A percentile compares a stretch with the other conserved stretches of the same genome.
These are phyloP conservation scores for Heliamphora pulchella DNA, from an alignment of 179 eudicot species.

Conservation along the genomic window DNA sequence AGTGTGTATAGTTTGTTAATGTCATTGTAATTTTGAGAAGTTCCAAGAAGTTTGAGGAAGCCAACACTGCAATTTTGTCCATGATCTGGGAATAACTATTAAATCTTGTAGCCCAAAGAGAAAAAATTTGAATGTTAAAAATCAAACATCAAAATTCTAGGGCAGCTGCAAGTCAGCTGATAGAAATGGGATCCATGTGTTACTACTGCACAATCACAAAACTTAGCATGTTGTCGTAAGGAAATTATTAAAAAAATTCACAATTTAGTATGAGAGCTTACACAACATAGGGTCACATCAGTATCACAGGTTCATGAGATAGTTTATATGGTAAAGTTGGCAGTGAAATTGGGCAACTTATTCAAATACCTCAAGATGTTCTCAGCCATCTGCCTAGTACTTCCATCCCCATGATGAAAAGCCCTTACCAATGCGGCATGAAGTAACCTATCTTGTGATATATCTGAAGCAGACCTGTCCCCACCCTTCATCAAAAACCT, in stretches of 20 bases:
- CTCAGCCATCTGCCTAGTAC: slow-evolving; percentile 74
- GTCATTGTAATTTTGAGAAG: neutral
- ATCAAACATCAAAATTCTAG: neutral
- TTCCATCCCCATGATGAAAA: slow-evolving; percentile 72
- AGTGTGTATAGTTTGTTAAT: neutral
- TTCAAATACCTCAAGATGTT: slow-evolving; percentile 62
- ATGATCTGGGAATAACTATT: neutral
- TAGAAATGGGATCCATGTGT: neutral
- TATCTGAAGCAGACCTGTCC: slow-evolving; percentile 33
- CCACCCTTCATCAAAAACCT: slow-evolving; percentile 55
- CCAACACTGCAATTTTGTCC: neutral
- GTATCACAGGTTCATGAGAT: neutral
- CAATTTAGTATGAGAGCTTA: neutral
- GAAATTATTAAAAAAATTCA: neutral
- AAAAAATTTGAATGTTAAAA: neutral
- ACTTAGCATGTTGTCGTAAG: neutral
- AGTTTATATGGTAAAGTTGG: slow-evolving; percentile 17
- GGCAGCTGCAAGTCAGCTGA: neutral
- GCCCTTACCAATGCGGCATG: slow-evolving; percentile 56
- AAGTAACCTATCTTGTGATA: slow-evolving; percentile 54
- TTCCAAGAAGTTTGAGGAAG: neutral
- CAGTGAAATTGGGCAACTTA: slow-evolving; percentile 49
- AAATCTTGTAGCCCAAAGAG: neutral
- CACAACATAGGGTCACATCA: neutral
- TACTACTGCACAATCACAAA: neutral